A percentile compares a stretch with the other conserved stretches of the same genome.
Evolutionary conservation across 2,329 filamentous ascomycete species (phyloP).

Genomic region (Rhynchosporium graminicola): DNA sequence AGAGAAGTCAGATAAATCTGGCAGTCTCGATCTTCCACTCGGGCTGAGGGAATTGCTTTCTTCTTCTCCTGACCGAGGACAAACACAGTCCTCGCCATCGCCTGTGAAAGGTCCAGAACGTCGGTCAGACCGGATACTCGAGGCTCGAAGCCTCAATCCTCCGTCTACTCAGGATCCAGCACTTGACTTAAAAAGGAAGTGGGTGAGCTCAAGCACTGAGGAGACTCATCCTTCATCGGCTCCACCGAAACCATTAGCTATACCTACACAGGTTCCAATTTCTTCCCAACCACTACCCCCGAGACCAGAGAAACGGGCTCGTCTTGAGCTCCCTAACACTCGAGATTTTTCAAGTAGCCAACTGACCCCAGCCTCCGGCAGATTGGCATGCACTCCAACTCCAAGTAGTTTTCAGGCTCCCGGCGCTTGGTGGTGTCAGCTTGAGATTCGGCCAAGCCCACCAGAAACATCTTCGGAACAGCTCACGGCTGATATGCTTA

Average conservation of each 20-base stretch:
- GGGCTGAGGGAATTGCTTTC: neutral
- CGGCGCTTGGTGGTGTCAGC: slow-evolving; percentile 22
- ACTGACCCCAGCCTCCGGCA: neutral
- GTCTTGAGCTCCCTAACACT: slow-evolving; percentile 9
- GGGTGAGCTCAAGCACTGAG: slow-evolving; percentile 15
- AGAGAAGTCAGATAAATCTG: neutral
- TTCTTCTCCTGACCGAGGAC: neutral
- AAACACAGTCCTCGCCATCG: slow-evolving; percentile 19
- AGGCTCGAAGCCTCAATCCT: neutral
- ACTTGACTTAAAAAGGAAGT: slow-evolving; percentile 24
- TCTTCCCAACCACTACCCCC: neutral
- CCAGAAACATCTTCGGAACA: slow-evolving; percentile 50
- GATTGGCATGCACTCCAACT: neutral
- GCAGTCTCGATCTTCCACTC: slow-evolving; percentile 4
- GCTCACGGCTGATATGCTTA: slow-evolving; percentile 52
- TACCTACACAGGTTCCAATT: neutral
- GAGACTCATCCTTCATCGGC: slow-evolving; percentile 18
- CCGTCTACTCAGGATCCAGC: slow-evolving; percentile 21
- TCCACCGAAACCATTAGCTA: slow-evolving; percentile 10
- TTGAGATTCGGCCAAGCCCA: slow-evolving; percentile 56
- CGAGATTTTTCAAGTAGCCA: slow-evolving; percentile 9
- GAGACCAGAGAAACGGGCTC: slow-evolving; percentile 13
- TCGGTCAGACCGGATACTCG: neutral
- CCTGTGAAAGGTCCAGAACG: slow-evolving; percentile 13
- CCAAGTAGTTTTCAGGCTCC: slow-evolving; percentile 13